Evolutionary conservation across 2,329 filamentous ascomycete species (phyloP), one percentile per base, ranked within the genome.

Genomic region (Blastomyces gilchristii): DNA sequence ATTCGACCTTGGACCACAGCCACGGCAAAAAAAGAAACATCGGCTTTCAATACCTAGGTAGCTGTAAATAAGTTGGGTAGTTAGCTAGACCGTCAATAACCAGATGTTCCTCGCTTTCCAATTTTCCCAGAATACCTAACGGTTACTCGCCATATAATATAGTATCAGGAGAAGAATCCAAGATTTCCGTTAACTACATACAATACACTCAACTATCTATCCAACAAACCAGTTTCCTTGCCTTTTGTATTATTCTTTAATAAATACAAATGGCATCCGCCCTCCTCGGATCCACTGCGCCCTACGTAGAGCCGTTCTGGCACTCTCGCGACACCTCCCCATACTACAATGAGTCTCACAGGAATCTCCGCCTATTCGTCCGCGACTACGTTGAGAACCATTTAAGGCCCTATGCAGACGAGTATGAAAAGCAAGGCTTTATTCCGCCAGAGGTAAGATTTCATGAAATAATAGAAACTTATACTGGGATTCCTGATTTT

Each of bases 321-420:
- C 75, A 77, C 9, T 81, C 81, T 58, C 83, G 74, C 60, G 70
- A 73, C 58, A 63, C 72, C 34, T 74, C 72, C 52, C 75, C 85
- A 0, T 87, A 87, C 74, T 88, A 89, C 77, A 86, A 80, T 37
- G 78, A 81, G 16, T 82, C 82, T 2, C 87, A 89, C 70, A 80
- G 81, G 41, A 75, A 73, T n/a, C 77, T 88, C 1, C 83, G 84
- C 60, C 77, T 82, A 47, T 78, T 76, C 4, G 75, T 87, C 0
- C 81, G 86, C 49, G 69, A 78, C 31, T 88, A 87, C 65, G 76
- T 88, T 58, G 81, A 88, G 63, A 77, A 79, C 1, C 74, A 85
- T 47, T 77, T 88, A 54, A 74, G 82, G 1, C 85, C 85, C 0
- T 77, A 81, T 66, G 81, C 82, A 3, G 79, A 85, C 41, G 83